Conservation (phyloP, 2,329 filamentous ascomycete species). For the Neopestalotiopsis sp. region DNA sequence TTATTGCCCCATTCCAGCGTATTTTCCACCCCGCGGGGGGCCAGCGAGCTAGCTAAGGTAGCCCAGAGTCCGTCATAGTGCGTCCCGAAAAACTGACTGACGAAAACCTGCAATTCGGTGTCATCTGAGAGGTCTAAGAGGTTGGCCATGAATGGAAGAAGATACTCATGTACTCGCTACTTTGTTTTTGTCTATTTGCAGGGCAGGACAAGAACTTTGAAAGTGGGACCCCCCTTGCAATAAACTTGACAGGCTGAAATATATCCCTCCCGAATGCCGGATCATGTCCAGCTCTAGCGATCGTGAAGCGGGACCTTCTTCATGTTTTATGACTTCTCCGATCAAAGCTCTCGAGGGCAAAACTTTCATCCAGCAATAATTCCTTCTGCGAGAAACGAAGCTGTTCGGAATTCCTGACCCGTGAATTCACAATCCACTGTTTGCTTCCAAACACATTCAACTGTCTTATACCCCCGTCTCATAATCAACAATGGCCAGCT, state of each 20-base stretch:
- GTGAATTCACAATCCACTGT: neutral
- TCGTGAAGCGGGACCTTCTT: conserved; percentile 1
- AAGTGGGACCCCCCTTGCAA: neutral
- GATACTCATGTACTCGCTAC: neutral
- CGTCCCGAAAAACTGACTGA: neutral
- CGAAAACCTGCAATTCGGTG: neutral
- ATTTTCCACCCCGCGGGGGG: neutral
- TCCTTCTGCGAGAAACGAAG: neutral
- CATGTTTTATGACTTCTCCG: neutral
- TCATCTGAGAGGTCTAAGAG: neutral
- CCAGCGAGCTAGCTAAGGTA: neutral
- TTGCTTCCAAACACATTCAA: neutral
- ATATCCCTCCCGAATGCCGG: conserved; percentile 11
- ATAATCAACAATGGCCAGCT: conserved; percentile 16
- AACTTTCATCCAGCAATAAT: neutral
- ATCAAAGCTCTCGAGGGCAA: neutral
- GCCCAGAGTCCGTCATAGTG: neutral
- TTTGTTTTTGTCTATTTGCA: neutral
- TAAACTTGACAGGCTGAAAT: neutral
- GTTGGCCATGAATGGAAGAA: neutral
- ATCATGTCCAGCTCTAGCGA: conserved; percentile 7
- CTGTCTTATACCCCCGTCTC: neutral
- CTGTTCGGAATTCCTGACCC: neutral
- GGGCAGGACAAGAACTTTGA: neutral
- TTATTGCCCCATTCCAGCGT: neutral